Evolutionary conservation across 1,139 yeast species (phyloP).

Genomic region (Taiozyma sp.): DNA sequence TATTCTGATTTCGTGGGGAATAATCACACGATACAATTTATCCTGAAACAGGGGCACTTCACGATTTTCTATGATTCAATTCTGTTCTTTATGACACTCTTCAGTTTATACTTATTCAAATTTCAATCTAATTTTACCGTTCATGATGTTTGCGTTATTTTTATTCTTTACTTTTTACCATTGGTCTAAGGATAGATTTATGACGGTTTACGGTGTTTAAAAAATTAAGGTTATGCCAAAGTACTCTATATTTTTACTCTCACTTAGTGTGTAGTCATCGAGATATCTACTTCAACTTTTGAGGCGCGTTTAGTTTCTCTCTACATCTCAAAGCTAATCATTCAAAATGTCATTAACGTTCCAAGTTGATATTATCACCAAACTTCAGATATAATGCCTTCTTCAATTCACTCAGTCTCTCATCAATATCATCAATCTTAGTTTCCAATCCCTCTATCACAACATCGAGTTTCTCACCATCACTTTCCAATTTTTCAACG

Average conservation of each 20-base stretch:
- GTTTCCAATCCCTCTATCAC: constrained; percentile 44
- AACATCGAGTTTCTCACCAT: constrained; percentile 45
- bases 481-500: constrained; percentile 58
- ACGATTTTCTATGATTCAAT: not conserved
- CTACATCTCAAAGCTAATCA: constrained; percentile 34
- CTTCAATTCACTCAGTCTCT: constrained; percentile 57
- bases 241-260: too few relatives aligned
- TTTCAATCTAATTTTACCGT: not conserved
- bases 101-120: not conserved
- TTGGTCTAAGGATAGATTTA: too few relatives aligned
- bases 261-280: not conserved
- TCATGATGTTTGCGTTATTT: not conserved
- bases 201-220: not conserved
- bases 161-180: too few relatives aligned
- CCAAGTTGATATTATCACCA: constrained; percentile 86
- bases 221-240: not conserved
- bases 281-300: too few relatives aligned
- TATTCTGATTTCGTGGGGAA: not conserved
- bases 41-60: not conserved
- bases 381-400: constrained; percentile 79
- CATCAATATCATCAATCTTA: constrained; percentile 47
- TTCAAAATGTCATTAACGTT: constrained; percentile 67
- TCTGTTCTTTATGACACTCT: not conserved
- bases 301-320: not conserved
- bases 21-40: not conserved